Base-by-base conservation (phyloP, 495 filamentous ascomycete species). In the Stereocaulon alpinum region DNA sequence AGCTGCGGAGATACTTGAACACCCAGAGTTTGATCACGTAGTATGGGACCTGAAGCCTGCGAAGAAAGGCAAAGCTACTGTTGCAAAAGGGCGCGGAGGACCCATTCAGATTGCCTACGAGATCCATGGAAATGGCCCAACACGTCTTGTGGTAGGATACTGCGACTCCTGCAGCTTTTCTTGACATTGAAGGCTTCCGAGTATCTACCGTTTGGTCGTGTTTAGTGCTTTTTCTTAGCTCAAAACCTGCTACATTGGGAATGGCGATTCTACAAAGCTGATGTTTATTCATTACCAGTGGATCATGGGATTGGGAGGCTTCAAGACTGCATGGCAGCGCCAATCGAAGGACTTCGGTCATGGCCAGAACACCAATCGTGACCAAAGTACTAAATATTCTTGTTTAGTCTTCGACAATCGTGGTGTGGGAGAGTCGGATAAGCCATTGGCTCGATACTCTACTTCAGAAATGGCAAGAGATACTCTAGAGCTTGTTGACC, bases 291-390 rank as follows among this genome's bases (percentile, higher is more conserved):
- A 18, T 44, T 15, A 41, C 7, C 44, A 68, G 70, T 69, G 65
- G 63, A 66, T 70, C 61, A 71, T 72, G 63, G 71, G 69, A 49
- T 55, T 72, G 17, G 66, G 65, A 55, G 67, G 65, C 27, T 66
- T 61, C 4, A 59, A 64, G 82, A 73, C 79, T 69, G 76, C 79
- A 60, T 91, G 85, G 86, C 86, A 91, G 72, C 82, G 87, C 24
- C 87, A 91, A 64, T 88, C 82, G 11, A 77, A 86, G 57, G 72
- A 88, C 69, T 88, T 91, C 63, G 86, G 85, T 43, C 88, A 93
- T 72, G 70, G 63, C 27, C 58, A 61, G 22, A 64, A 64, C 30
- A 64, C 58, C 18, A 64, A 64, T 27, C 53, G 62, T 52, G 63
- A 81, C n/a, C 73, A 81, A 52, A 78, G 74, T 43, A 72, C 77